Evolutionary conservation across 164 flowering plant species (phyloP), one percentile per base, ranked within the genome.

Genomic region (Magnolia sinica): DNA sequence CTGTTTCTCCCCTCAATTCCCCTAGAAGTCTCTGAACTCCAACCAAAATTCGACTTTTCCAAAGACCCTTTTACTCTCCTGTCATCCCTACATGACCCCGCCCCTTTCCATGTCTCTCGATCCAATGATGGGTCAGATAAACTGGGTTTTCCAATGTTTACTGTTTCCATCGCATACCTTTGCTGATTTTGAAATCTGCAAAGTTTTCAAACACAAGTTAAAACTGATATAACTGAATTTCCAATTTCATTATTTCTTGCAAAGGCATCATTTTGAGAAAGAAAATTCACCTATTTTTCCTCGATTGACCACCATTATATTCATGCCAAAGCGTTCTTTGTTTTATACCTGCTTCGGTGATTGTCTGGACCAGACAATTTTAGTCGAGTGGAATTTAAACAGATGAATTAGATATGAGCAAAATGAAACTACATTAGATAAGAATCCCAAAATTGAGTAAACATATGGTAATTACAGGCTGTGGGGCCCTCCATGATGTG

Each of bases 241-340:
- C 45, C 10, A 13, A 22, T 11, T 58, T 22, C 49, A 51, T 9
- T n/a, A 49, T 22, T 20, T 23, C 22, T 29, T 65, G 11, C 13
- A 65, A 65, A 2, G 0, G 24, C 68, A 65, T 20, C 11, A 22
- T 65, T 65, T 7, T 2, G 23, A 23, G 7, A 19, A 14, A 45
- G 49, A 27, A 55, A 55, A 52, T 2, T 49, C 61, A 68, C 72
- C 50, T 45, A 49, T 61, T 8, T 22, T 58, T 68, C 61, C 72
- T 52, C 5, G 7, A 37, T 37, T 37, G 68, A 29, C 7, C 23
- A 3, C 81, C 85, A 19, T 70, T 66, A 29, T 66, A 70, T 69
- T 84, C 85, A 74, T 86, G 88, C 88, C 88, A 86, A 2, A 86
- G 80, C 4, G 2, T 50, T 0, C 73, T 76, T 68, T 84, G 78